Evolutionary conservation across 805 yeast species (phyloP), one percentile per base, ranked within the genome.

Genomic region (Starmerella stigmatis): DNA sequence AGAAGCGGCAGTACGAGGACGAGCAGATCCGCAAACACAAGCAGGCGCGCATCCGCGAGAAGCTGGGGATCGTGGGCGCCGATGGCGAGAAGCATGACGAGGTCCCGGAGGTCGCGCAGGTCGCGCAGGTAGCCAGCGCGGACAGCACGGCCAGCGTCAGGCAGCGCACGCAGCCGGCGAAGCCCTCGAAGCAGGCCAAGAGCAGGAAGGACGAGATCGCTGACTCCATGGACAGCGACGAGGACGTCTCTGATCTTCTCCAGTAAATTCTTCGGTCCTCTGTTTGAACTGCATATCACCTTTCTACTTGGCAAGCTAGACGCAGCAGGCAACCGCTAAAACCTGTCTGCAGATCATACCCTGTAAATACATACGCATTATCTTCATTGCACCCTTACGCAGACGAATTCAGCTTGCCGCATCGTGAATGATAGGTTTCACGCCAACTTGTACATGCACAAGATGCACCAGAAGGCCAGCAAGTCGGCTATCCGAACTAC

Each of bases 241-340:
- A 61, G n/a, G 65, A 61, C 42, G 59, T 61, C 4, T 48, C 58
- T 2, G 65, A 61, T 43, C 47, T 61, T 37, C 37, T 61, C 15
- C 17, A 26, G n/a, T 48, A 36, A 23, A 5, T n/a, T n/a, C n/a
- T n/a, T n/a, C n/a, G n/a, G n/a, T n/a, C n/a, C n/a, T n/a, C 5
- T 26, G 10, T n/a, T 6, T 19, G 6, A n/a, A 10, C 13, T 17
- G 21, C 34, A 15, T n/a, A 28, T 28, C n/a, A n/a, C n/a, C n/a
- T n/a, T n/a, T n/a, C n/a, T n/a, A n/a, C n/a, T n/a, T n/a, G n/a
- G n/a, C n/a, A n/a, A n/a, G n/a, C n/a, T n/a, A n/a, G n/a, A n/a
- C n/a, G n/a, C n/a, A n/a, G n/a, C n/a, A n/a, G n/a, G n/a, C n/a
- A n/a, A n/a, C n/a, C n/a, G n/a, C n/a, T n/a, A n/a, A n/a, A n/a